Percentiles rank a stretch among this genome's conserved stretches.
phyloP scores from a whole-genome alignment of 768 basidiomycete genomes.

The Lactarius indigo region DNA sequence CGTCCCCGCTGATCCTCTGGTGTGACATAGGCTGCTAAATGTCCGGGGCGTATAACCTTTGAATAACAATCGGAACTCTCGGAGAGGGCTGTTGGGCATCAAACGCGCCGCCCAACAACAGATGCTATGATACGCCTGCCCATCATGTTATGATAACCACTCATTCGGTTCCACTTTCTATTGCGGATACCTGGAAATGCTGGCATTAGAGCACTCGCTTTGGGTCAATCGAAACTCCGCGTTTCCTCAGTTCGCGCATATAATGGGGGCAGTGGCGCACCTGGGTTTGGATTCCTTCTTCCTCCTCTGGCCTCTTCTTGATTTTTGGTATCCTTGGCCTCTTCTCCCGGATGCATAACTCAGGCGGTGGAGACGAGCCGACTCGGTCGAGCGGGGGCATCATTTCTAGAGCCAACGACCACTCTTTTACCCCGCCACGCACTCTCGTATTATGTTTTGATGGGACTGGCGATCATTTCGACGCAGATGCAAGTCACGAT shows the following conservation, averaged over 20 bases:
- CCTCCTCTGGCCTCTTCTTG: background rate
- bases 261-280: background rate
- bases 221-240: background rate
- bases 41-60: background rate
- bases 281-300: background rate
- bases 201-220: background rate
- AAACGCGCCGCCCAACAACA: background rate
- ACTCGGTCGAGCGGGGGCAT: background rate
- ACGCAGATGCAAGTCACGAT: constrained; percentile 47
- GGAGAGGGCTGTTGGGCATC: background rate
- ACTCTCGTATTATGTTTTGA: constrained; percentile 73
- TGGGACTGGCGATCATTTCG: constrained; percentile 61
- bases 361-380: background rate
- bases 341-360: background rate
- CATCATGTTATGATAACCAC: background rate
- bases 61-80: background rate
- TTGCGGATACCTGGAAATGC: background rate
- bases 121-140: background rate
- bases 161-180: background rate
- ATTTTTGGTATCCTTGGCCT: background rate
- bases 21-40: background rate
- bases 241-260: background rate
- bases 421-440: constrained; percentile 26
- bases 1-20: no score
- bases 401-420: background rate